Conservation (phyloP, 495 filamentous ascomycete genomes). For the Pseudomonodictys pantanalensis region DNA sequence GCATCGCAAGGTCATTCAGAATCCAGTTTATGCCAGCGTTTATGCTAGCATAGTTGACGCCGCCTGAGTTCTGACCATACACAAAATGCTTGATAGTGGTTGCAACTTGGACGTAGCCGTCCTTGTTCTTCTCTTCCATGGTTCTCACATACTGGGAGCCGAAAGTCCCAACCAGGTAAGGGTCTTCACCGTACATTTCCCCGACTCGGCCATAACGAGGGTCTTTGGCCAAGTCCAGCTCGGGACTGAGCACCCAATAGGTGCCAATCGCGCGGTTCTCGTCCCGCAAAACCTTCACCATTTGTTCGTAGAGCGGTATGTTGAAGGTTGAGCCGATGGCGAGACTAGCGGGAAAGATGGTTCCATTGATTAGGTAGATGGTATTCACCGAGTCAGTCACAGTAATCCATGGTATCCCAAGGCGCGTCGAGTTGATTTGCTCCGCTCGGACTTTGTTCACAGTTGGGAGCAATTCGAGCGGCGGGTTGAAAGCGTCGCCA, state of each 20-base stretch:
- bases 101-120: neutral
- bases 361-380: neutral
- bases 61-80: neutral
- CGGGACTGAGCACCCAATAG: neutral
- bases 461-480: neutral
- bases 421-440: neutral
- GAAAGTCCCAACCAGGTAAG: neutral
- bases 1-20: neutral
- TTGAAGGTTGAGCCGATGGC: neutral
- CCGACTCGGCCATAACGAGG: neutral
- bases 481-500: neutral
- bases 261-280: neutral
- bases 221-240: neutral
- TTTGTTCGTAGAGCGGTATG: neutral
- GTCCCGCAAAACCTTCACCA: neutral
- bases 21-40: neutral
- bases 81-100: neutral
- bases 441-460: neutral
- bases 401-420: neutral
- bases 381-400: neutral
- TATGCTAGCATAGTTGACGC: neutral
- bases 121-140: neutral
- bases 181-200: neutral
- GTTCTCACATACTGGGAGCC: slow-evolving; percentile 19
- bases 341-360: neutral